These are phyloP conservation scores for Calonectria pteridis DNA, from an alignment of 2,329 filamentous ascomycete genomes.

Conservation along the genomic window DNA sequence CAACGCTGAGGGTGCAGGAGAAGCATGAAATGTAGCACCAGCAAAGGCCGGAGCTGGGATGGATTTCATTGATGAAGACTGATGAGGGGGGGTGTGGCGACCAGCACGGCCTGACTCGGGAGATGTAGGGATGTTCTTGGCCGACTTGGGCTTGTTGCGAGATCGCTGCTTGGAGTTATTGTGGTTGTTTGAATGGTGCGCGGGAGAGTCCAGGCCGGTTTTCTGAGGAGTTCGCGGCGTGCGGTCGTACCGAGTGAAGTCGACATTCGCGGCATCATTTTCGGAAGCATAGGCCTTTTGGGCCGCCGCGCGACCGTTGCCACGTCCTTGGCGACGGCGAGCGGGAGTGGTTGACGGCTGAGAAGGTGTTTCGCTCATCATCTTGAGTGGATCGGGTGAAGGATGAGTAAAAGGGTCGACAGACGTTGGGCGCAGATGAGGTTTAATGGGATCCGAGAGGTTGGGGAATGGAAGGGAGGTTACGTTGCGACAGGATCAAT, in stretches of 20 bases:
- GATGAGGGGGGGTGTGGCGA: conserved; percentile 57
- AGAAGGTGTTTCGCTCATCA: conserved; percentile 51
- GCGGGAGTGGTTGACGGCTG: conserved; percentile 51
- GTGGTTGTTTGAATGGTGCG: conserved; percentile 42
- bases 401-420: conserved; percentile 12
- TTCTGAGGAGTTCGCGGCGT: conserved; percentile 63
- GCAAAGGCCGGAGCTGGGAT: conserved; percentile 77
- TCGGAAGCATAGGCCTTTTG: conserved; percentile 72
- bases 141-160: conserved; percentile 48
- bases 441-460: conserved; percentile 6
- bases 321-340: conserved; percentile 56
- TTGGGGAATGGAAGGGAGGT: conserved; percentile 22
- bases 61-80: conserved; percentile 59
- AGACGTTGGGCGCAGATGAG: conserved; percentile 5
- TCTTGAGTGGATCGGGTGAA: conserved; percentile 22
- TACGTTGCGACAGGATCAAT: conserved; percentile 31
- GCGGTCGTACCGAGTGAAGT: conserved; percentile 50
- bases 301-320: conserved; percentile 54
- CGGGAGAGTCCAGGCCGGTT: conserved; percentile 51
- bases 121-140: conserved; percentile 51
- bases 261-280: conserved; percentile 58
- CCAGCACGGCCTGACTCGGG: conserved; percentile 56
- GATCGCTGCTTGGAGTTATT: conserved; percentile 46
- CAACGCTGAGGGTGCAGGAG: conserved; percentile 88
- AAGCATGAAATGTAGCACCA: conserved; percentile 94